Percentiles rank a stretch among this genome's conserved stretches.
These are phyloP conservation scores for Phytopythium sindhum DNA, from an alignment of 352 stramenopile genomes.

Conservation along the genomic window DNA sequence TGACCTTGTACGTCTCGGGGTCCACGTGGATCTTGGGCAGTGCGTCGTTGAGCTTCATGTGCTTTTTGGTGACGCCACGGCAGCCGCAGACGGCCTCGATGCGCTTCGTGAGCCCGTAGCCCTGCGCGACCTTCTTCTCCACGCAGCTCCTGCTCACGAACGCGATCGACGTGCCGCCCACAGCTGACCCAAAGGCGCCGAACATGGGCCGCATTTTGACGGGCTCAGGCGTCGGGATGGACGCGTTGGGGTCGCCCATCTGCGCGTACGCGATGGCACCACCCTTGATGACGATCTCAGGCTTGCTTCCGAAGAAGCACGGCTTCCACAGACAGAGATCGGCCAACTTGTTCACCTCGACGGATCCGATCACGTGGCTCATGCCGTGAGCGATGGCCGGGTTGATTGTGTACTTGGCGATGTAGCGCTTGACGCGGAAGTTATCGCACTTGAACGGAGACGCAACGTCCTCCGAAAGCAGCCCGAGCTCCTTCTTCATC, in stretches of 20 bases:
- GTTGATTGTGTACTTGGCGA: constrained; percentile 99
- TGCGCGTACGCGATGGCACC: constrained; percentile 92
- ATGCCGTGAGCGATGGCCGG: constrained; percentile 96
- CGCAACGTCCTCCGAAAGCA: constrained; percentile 80
- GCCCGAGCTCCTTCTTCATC: constrained; percentile 94
- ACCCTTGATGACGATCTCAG: constrained; percentile 96
- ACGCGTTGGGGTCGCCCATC: constrained; percentile 97
- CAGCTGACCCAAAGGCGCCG: constrained; percentile 60
- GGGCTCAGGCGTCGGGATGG: constrained; percentile 95
- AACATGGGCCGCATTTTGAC: constrained; percentile 96
- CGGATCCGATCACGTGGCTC: constrained; percentile 92
- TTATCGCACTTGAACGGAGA: constrained; percentile 85
- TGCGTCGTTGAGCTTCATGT: constrained; percentile 97
- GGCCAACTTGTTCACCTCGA: constrained; percentile 92
- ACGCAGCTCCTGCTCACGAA: constrained; percentile 89
- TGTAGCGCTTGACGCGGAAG: constrained; percentile 93
- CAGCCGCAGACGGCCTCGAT: constrained; percentile 84
- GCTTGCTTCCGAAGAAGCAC: constrained; percentile 94
- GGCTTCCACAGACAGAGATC: constrained; percentile 96
- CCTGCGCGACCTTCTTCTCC: constrained; percentile 54
- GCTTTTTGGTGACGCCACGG: constrained; percentile 88
- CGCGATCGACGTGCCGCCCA: constrained; percentile 71
- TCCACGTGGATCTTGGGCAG: constrained; percentile 93
- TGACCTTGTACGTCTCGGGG: constrained; percentile 96
- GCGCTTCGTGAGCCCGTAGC: constrained; percentile 87